phyloP scores from a whole-genome alignment of 2,329 filamentous ascomycete genomes.

The Penicillium fuscoglaucum region DNA sequence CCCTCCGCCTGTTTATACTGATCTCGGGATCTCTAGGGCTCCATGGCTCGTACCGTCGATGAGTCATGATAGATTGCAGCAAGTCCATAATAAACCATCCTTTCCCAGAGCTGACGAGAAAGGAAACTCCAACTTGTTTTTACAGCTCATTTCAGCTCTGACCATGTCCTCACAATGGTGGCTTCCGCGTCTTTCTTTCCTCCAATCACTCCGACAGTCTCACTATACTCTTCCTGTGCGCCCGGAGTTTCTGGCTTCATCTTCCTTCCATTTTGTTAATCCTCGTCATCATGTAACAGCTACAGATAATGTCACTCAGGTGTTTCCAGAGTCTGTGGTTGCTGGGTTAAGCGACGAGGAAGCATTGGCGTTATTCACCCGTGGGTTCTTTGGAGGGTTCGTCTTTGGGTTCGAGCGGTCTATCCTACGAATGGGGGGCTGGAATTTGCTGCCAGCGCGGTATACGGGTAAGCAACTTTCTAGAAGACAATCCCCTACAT shows the following conservation, averaged over 20 bases:
- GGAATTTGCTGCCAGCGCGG: background rate
- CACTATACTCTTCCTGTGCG: background rate
- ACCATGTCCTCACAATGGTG: background rate
- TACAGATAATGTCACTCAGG: background rate
- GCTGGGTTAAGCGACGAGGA: background rate
- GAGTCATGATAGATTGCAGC: no score
- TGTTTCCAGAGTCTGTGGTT: background rate
- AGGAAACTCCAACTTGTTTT: no score
- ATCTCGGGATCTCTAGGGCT: no score
- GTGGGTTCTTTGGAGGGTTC: background rate
- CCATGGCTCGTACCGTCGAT: no score
- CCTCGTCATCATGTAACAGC: background rate
- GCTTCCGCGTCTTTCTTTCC: background rate
- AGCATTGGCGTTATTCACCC: background rate
- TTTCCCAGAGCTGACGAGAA: no score
- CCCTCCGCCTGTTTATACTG: no score
- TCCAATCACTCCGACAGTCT: background rate
- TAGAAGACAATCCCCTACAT: background rate
- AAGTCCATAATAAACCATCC: no score
- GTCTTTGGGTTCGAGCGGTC: background rate
- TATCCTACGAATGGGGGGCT: background rate
- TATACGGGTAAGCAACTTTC: background rate
- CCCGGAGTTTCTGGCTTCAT: background rate
- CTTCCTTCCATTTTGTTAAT: background rate
- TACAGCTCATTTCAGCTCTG: background rate